phyloP scores from a whole-genome alignment of 1,284 basidiomycete genomes.

The Naganishia sp. region DNA sequence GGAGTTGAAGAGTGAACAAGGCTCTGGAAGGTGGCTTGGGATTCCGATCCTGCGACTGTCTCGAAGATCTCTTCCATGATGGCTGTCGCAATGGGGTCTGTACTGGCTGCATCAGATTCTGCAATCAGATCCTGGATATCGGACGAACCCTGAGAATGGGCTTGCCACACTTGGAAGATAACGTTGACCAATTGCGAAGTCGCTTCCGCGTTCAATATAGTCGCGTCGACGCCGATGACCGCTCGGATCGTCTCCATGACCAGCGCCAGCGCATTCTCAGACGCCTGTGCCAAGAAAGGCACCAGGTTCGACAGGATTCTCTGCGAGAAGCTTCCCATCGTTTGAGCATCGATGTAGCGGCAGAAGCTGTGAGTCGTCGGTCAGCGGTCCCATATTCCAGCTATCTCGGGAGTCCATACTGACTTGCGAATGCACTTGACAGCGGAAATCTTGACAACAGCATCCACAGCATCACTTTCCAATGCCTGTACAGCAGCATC shows the following conservation, averaged over 20 bases:
- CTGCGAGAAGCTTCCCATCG: constrained; percentile 65
- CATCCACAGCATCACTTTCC: constrained; percentile 67
- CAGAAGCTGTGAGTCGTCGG: constrained; percentile 53
- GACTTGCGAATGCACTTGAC: constrained; percentile 89
- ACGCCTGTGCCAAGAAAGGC: constrained; percentile 75
- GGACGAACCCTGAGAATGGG: constrained; percentile 72
- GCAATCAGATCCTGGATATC: background rate
- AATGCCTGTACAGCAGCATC: constrained; percentile 81
- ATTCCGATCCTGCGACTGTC: constrained; percentile 65
- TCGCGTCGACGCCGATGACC: constrained; percentile 72
- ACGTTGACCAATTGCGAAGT: constrained; percentile 66
- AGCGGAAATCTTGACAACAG: constrained; percentile 90
- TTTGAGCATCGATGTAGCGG: constrained; percentile 57
- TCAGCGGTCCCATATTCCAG: background rate
- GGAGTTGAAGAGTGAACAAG: constrained; percentile 75
- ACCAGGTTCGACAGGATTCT: constrained; percentile 80
- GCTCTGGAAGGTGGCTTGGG: constrained; percentile 65
- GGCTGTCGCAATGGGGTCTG: constrained; percentile 86
- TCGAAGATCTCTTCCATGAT: constrained; percentile 80
- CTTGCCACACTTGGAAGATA: constrained; percentile 75
- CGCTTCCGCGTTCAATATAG: constrained; percentile 66
- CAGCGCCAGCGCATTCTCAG: constrained; percentile 86
- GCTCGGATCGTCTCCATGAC: constrained; percentile 82
- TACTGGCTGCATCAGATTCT: background rate
- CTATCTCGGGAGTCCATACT: constrained; percentile 38